A percentile compares a stretch with the other conserved stretches of the same genome.
Evolutionary conservation across 306 rosid species (phyloP).

Genomic region (Styphnolobium japonicum): DNA sequence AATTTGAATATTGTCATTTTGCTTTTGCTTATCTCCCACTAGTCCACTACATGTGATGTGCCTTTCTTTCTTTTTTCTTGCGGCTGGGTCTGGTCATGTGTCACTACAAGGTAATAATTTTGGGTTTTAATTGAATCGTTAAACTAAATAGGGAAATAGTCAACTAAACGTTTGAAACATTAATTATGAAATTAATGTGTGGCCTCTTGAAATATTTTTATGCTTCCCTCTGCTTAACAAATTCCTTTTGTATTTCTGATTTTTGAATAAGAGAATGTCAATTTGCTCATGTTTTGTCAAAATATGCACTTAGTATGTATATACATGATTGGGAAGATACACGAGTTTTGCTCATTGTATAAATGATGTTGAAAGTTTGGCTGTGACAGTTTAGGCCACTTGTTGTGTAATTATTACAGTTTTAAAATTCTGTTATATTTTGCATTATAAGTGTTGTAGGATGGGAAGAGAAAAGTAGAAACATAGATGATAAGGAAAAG

Average conservation of each 20-base stretch:
- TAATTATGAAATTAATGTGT: background rate
- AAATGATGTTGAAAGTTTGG: background rate
- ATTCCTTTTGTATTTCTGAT: background rate
- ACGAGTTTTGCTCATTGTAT: background rate
- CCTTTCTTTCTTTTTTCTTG: background rate
- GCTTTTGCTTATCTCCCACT: background rate
- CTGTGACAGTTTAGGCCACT: background rate
- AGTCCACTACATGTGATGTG: background rate
- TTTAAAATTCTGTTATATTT: background rate
- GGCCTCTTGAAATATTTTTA: background rate
- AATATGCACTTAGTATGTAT: background rate
- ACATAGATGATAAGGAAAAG: background rate
- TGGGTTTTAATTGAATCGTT: too few relatives aligned
- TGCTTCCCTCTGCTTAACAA: background rate
- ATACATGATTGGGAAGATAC: background rate
- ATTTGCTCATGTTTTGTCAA: background rate
- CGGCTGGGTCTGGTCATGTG: background rate
- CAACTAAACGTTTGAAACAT: background rate
- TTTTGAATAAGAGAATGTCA: constrained; percentile 7
- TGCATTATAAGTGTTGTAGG: background rate
- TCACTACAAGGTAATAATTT: too few relatives aligned
- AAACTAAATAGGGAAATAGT: background rate
- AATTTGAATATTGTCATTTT: background rate
- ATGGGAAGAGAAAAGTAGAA: background rate
- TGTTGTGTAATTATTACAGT: background rate